A percentile compares a stretch with the other conserved stretches of the same genome.
Evolutionary conservation across 768 basidiomycete genomes (phyloP).

Genomic region (Boletus pseudo-olivaceus): DNA sequence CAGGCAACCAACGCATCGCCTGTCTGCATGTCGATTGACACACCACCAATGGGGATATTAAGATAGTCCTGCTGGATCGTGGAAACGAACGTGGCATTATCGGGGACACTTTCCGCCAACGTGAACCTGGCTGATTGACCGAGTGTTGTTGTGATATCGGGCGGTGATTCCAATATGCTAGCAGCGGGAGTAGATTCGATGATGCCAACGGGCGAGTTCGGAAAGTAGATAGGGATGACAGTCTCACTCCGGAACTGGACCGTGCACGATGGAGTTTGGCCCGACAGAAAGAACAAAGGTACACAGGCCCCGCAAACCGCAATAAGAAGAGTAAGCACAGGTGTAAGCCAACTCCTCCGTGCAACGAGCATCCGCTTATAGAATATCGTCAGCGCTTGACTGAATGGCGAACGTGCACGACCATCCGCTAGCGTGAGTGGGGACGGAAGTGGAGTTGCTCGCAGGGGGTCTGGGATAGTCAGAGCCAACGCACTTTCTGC

Average conservation of each 20-base stretch:
- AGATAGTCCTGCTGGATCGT: slow-evolving; percentile 49
- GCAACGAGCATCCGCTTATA: slow-evolving; percentile 64
- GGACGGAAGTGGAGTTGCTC: background rate
- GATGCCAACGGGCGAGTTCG: slow-evolving; percentile 40
- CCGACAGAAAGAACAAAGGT: slow-evolving; percentile 61
- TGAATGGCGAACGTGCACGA: slow-evolving; percentile 50
- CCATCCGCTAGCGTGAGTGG: slow-evolving; percentile 42
- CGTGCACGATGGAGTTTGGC: slow-evolving; percentile 50
- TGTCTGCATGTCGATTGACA: slow-evolving; percentile 54
- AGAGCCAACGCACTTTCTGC: background rate
- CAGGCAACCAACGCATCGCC: slow-evolving; percentile 62
- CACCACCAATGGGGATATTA: slow-evolving; percentile 61
- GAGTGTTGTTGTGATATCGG: slow-evolving; percentile 45
- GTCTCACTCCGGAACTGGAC: slow-evolving; percentile 36
- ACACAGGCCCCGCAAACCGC: slow-evolving; percentile 63
- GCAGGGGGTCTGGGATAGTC: background rate
- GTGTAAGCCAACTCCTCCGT: slow-evolving; percentile 66
- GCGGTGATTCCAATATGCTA: slow-evolving; percentile 50
- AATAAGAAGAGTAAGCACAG: slow-evolving; percentile 49
- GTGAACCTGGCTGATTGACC: slow-evolving; percentile 40
- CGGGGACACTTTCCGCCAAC: slow-evolving; percentile 39
- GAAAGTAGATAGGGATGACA: slow-evolving; percentile 51
- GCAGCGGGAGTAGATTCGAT: slow-evolving; percentile 32
- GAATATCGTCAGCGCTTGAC: slow-evolving; percentile 71
- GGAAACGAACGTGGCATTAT: slow-evolving; percentile 59